Conservation (phyloP, 371 early-diverging fungal species). For the Mortierella sp. region DNA sequence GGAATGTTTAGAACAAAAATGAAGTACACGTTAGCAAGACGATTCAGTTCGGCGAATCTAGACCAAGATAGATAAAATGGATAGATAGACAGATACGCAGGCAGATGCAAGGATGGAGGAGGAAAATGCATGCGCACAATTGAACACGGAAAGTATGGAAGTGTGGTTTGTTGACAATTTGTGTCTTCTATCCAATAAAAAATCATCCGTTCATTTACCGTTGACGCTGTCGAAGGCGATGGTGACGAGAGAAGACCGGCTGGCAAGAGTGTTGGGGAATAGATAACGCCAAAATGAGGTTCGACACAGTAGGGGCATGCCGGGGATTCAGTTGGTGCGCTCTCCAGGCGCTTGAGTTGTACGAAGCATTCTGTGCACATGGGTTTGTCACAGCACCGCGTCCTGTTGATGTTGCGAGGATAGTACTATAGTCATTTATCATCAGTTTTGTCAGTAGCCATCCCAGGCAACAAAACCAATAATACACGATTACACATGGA, state of each 20-base stretch:
- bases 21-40: not conserved
- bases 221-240: conserved; percentile 8
- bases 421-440: conserved; percentile 72
- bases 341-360: conserved; percentile 85
- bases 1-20: not conserved
- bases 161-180: not conserved
- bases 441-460: not conserved
- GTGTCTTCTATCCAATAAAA: not conserved
- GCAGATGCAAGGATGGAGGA: not conserved
- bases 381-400: conserved; percentile 95
- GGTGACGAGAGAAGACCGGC: conserved; percentile 19
- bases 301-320: conserved; percentile 92
- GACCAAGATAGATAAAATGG: not conserved
- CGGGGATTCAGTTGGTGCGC: conserved; percentile 67
- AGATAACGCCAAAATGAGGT: conserved; percentile 87
- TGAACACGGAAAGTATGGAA: not conserved
- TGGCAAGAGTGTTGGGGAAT: conserved; percentile 60
- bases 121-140: not conserved
- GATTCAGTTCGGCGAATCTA: not conserved
- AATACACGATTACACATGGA: too few relatives aligned
- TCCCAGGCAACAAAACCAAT: not conserved
- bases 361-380: conserved; percentile 97
- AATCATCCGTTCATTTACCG: conserved; percentile 22
- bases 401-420: conserved; percentile 91
- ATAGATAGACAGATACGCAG: not conserved